A percentile compares a stretch with the other conserved stretches of the same genome.
Conservation (phyloP, 805 yeast genomes). For the Lachancea kluyveri region DNA sequence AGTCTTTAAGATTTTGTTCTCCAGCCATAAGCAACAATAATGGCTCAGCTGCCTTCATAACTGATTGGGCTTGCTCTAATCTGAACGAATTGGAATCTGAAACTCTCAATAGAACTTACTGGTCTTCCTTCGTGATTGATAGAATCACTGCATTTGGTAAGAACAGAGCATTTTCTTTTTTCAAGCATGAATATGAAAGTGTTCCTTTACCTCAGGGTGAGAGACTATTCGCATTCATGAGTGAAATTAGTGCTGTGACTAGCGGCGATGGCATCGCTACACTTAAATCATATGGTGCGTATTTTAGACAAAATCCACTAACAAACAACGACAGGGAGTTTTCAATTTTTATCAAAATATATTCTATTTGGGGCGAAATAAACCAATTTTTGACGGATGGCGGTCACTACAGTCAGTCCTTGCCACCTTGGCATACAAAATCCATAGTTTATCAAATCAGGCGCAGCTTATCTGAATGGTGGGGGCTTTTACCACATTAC, state of each 20-base stretch:
- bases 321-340: conserved; percentile 1
- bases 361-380: conserved; percentile 8
- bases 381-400: conserved; percentile 6
- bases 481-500: conserved; percentile 3
- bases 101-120: conserved; percentile 5
- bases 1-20: conserved; percentile 8
- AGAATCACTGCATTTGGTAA: conserved; percentile 8
- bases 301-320: conserved; percentile 1
- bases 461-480: conserved; percentile 1
- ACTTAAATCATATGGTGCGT: background rate
- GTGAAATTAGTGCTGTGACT: background rate
- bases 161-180: conserved; percentile 4
- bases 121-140: conserved; percentile 9
- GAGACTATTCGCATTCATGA: conserved; percentile 1
- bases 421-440: conserved; percentile 8
- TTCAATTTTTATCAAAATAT: conserved; percentile 3
- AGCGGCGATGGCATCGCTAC: background rate
- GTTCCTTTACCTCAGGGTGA: conserved; percentile 6
- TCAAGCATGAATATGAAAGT: conserved; percentile 1
- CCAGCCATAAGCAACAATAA: no score
- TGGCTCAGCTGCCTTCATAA: no score
- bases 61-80: no score
- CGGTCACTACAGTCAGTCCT: conserved; percentile 1
- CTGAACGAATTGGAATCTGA: conserved; percentile 7
- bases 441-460: conserved; percentile 4